phyloP scores from a whole-genome alignment of 1,284 basidiomycete genomes.

The Anthracocystis panici-leucophaei region DNA sequence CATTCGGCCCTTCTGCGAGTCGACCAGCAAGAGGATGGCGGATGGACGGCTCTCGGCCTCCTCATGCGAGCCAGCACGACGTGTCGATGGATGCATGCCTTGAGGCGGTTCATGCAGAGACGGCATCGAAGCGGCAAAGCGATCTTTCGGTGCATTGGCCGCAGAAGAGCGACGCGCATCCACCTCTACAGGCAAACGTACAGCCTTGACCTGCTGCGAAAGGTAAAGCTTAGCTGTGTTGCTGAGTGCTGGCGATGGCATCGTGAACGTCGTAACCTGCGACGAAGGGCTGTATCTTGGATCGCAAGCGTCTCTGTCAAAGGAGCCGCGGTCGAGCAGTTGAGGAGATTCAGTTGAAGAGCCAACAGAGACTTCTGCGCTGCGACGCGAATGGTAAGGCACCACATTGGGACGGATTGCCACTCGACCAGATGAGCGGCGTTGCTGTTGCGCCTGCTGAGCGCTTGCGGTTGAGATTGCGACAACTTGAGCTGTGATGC shows the following conservation, averaged over 20 bases:
- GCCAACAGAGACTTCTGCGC: slow-evolving; percentile 27
- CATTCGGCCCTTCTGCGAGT: slow-evolving; percentile 40
- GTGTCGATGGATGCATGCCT: background rate
- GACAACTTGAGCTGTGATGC: background rate
- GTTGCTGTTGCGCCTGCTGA: slow-evolving; percentile 16
- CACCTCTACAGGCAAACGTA: background rate
- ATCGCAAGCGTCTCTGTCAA: slow-evolving; percentile 28
- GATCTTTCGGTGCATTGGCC: slow-evolving; percentile 12
- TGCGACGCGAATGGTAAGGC: slow-evolving; percentile 40
- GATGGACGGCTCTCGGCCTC: slow-evolving; percentile 21
- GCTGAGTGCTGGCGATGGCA: slow-evolving; percentile 38
- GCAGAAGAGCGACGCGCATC: slow-evolving; percentile 12
- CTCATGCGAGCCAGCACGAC: slow-evolving; percentile 6
- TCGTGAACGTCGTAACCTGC: slow-evolving; percentile 41
- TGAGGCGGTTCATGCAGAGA: slow-evolving; percentile 12
- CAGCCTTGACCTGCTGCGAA: background rate
- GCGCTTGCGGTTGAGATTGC: background rate
- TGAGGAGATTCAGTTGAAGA: slow-evolving; percentile 32
- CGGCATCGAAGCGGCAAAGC: slow-evolving; percentile 36
- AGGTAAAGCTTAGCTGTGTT: slow-evolving; percentile 12
- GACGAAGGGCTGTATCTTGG: slow-evolving; percentile 31
- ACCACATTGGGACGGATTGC: slow-evolving; percentile 40
- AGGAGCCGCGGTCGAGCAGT: slow-evolving; percentile 19
- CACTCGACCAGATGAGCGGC: slow-evolving; percentile 23
- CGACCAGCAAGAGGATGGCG: slow-evolving; percentile 29